Base-by-base conservation (phyloP, 2,329 filamentous ascomycete species). In the Fusarium illudens region DNA sequence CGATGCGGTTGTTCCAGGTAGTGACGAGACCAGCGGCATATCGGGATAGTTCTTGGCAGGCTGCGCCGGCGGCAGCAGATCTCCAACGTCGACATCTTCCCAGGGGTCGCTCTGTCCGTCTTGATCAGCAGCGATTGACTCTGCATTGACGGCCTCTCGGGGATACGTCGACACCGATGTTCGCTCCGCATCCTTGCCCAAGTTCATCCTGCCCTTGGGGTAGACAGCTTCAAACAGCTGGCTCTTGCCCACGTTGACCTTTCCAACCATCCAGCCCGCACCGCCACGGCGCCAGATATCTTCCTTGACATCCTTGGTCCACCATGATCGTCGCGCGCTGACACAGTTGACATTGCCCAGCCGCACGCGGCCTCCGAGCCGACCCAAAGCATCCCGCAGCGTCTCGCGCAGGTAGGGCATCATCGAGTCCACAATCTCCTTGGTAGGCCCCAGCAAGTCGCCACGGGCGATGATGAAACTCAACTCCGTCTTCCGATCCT, bases 201-300 rank as follows among this genome's bases (percentile, higher is more conserved):
- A 69, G 60, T 79, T 83, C 80, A 84, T 85, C 33, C 84, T 84
- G 25, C 89, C 89, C 83, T 92, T 95, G 4, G 96, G 95, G 73
- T 94, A 97, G 8, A 97, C 89, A 5, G 89, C 87, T 71, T 96
- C 90, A 64, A 98, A 97, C 3, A 99, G 86, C 75, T 91, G 91
- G 72, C 95, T 98, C 80, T 99, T 99, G 22, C 96, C 96, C 3
- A 98, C 96, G 75, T 99, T 99, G 66, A 94, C 93, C 79, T 97
- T 98, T n/a, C 96, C 96, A 3, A 99, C 92, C 84, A 99, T 90
- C 95, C 96, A 99, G 15, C 92, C 90, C 15, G 90, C 96, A 5
- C 95, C 95, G 4, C 93, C 94, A 50, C 92, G 87, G 42, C 89
- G 81, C 86, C 89, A 94, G 48, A 99, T 94, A 49, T 94, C 90